Percentiles rank a stretch among this genome's conserved stretches.
Evolutionary conservation across 352 stramenopile species (phyloP).

Genomic region (Saprolegnia parasitica): DNA sequence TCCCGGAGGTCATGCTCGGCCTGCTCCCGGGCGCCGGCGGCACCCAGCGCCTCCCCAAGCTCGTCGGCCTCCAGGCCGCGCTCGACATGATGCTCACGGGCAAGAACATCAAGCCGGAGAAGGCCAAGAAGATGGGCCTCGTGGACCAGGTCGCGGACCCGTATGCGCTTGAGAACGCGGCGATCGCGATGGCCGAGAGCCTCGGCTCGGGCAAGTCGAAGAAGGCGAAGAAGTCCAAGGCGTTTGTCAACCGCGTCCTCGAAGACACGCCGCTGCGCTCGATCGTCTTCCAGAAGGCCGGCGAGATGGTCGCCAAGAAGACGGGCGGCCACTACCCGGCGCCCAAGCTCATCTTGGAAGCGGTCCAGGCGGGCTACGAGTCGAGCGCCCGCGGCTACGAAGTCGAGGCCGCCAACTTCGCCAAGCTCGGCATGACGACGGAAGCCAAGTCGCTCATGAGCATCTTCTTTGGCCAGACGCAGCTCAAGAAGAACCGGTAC

Average conservation of each 20-base stretch:
- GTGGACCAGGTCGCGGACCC: constrained; percentile 93
- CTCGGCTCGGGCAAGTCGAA: constrained; percentile 90
- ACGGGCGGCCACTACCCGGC: constrained; percentile 96
- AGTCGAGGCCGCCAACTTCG: constrained; percentile 94
- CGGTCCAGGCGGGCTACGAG: constrained; percentile 82
- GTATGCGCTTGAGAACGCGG: constrained; percentile 87
- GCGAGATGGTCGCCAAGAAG: constrained; percentile 96
- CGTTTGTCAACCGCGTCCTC: constrained; percentile 81
- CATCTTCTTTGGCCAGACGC: constrained; percentile 97
- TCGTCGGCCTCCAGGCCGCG: constrained; percentile 90
- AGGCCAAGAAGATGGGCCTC: constrained; percentile 96
- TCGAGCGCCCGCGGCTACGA: constrained; percentile 82
- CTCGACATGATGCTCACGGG: constrained; percentile 98
- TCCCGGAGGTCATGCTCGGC: constrained; percentile 97
- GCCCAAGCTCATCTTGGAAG: constrained; percentile 92
- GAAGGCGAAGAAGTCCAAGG: constrained; percentile 80
- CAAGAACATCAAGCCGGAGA: constrained; percentile 93
- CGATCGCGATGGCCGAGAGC: constrained; percentile 84
- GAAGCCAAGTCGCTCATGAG: constrained; percentile 95
- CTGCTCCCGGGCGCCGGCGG: constrained; percentile 97
- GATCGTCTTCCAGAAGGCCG: constrained; percentile 92
- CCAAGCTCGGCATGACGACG: constrained; percentile 92
- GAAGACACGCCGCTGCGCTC: constrained; percentile 93
- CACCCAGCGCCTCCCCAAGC: constrained; percentile 93
- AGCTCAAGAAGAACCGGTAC: constrained; percentile 97